Evolutionary conservation across 2,329 filamentous ascomycete species (phyloP).

Genomic region (Lecanosticta acicola): DNA sequence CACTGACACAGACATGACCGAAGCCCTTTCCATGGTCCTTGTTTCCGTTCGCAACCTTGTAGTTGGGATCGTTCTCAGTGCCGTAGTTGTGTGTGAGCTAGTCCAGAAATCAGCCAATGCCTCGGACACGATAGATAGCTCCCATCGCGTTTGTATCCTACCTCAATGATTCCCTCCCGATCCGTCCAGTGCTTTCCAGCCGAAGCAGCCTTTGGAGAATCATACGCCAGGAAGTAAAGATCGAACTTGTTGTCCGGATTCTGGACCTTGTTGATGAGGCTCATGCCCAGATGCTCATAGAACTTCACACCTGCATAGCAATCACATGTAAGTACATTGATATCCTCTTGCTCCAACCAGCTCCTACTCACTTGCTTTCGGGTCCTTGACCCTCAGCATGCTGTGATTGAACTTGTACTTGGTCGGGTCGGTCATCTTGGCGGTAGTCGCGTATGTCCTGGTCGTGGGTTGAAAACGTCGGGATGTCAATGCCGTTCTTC

Average conservation of each 20-base stretch:
- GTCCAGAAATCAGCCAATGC: too few relatives aligned
- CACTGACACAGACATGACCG: slow-evolving; percentile 74
- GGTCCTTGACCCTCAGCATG: slow-evolving; percentile 71
- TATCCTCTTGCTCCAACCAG: too few relatives aligned
- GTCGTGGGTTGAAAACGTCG: slow-evolving; percentile 3
- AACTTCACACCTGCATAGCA: slow-evolving; percentile 62
- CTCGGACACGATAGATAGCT: too few relatives aligned
- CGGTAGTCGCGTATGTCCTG: slow-evolving; percentile 27
- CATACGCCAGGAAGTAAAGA: slow-evolving; percentile 44
- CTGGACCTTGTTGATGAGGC: slow-evolving; percentile 69
- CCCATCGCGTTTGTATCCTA: slow-evolving; percentile 79
- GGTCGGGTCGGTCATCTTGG: slow-evolving; percentile 54
- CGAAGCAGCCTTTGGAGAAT: slow-evolving; percentile 68
- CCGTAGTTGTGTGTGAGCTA: too few relatives aligned
- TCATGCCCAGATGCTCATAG: slow-evolving; percentile 90
- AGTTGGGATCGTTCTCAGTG: slow-evolving; percentile 77
- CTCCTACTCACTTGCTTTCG: slow-evolving; percentile 54
- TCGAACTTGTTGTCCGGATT: slow-evolving; percentile 89
- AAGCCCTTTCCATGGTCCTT: slow-evolving; percentile 77
- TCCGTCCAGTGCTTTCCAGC: slow-evolving; percentile 69
- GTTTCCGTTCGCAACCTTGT: slow-evolving; percentile 82
- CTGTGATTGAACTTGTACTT: slow-evolving; percentile 50
- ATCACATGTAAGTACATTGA: background rate
- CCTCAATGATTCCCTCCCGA: slow-evolving; percentile 72
- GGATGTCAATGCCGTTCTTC: slow-evolving; percentile 9